These are phyloP conservation scores for Tillandsia leiboldiana DNA, from an alignment of 176 grass and related monocot genomes.

Conservation along the genomic window DNA sequence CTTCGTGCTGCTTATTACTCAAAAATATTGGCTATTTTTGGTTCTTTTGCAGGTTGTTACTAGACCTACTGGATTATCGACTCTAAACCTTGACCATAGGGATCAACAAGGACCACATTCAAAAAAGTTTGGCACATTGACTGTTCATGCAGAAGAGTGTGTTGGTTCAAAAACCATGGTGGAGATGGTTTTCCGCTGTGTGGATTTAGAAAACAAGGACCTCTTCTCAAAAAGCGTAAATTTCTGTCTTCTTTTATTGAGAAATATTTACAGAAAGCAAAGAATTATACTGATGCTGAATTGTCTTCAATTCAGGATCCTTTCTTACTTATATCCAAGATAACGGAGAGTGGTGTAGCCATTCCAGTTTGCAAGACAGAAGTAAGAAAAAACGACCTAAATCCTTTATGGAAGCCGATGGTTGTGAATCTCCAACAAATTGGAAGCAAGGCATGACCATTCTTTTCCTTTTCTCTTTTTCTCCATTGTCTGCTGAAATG, in stretches of 20 bases:
- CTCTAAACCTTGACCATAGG: constrained; percentile 56
- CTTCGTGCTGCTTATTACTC: too few relatives aligned
- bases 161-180: constrained; percentile 79
- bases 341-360: constrained; percentile 57
- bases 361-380: constrained; percentile 98
- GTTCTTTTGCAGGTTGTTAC: too few relatives aligned
- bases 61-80: too few relatives aligned
- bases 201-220: constrained; percentile 92
- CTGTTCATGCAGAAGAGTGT: constrained; percentile 64
- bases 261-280: not conserved
- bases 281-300: constrained; percentile 18
- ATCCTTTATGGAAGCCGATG: constrained; percentile 85
- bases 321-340: constrained; percentile 93
- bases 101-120: constrained; percentile 38
- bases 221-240: constrained; percentile 98
- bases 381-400: constrained; percentile 98
- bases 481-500: not conserved
- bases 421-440: constrained; percentile 93
- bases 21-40: too few relatives aligned
- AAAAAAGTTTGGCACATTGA: constrained; percentile 66
- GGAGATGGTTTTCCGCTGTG: constrained; percentile 81
- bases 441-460: constrained; percentile 69
- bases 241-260: not conserved
- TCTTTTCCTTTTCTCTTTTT: constrained; percentile 19
- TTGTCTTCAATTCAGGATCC: constrained; percentile 50